Base-by-base conservation (phyloP, 2,329 filamentous ascomycete genomes). In the Fusarium sp. region DNA sequence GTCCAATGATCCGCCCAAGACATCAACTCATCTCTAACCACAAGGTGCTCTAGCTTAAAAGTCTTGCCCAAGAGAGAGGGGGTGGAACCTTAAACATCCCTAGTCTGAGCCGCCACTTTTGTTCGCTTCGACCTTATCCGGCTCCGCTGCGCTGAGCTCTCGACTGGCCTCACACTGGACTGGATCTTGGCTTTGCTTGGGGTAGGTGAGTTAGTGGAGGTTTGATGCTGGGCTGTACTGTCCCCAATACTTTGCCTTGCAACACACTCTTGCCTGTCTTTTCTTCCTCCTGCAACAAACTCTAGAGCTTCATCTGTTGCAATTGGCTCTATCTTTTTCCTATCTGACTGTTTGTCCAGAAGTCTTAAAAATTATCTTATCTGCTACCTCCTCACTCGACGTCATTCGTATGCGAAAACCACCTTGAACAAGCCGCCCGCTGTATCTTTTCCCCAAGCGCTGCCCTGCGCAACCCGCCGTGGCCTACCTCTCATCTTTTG, bases 1-100 rank as follows among this genome's bases (percentile, higher is more conserved):
- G 19, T 38, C 37, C 42, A 55, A 61, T 63, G 45, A 54, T 38
- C 44, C 29, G 42, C 39, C 25, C 19, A n/a, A 54, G 36, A 37
- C 35, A 31, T 54, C 57, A 54, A 23, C 31, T 27, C 15, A 10
- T 59, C 27, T 21, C 36, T 60, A 45, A 48, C 48, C 33, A 54
- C 36, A 38, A 54, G 42, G 29, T 44, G 19, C 33, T 21, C 41
- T 53, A 32, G 44, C 41, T 49, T 49, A 36, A 43, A 48, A 46
- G 56, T 61, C 39, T 45, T 36, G 36, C 41, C 46, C 17, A n/a
- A 39, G 27, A 54, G 55, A 65, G 61, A 25, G 63, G 67, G 67
- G 58, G 67, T 70, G 67, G 61, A 70, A 70, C 67, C 67, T 70
- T 67, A 66, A 66, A 60, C 60, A 25, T 25, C 35, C 48, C 48